Base-by-base conservation (phyloP, 2,329 filamentous ascomycete species). In the Remersonia thermophila region DNA sequence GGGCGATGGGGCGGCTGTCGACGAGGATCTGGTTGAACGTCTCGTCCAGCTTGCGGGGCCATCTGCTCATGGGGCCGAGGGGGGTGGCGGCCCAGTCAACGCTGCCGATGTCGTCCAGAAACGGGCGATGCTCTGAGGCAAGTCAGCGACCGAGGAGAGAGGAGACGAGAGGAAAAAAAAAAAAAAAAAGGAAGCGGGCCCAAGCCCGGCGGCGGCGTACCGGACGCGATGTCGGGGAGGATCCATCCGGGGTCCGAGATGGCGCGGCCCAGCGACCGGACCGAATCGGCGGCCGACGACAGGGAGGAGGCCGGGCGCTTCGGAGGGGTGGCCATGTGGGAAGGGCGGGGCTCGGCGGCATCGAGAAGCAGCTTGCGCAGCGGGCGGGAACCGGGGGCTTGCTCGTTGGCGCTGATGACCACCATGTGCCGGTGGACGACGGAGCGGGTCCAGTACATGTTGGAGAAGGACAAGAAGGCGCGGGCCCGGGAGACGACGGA, bases 1-100 rank as follows among this genome's bases (percentile, higher is more conserved):
- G 66, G 8, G 70, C 69, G 14, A 68, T 66, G 3, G 69, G 67
- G 8, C 56, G 52, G 17, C 56, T 58, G 47, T 65, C 61, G 17
- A 56, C 55, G 20, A 65, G 50, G 26, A 61, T 54, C 35, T 63
- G 54, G 39, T 59, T 56, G 38, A 60, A 53, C 2, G 53, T 54
- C 31, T 65, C 60, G 25, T 63, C 60, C 14, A 71, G 59, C 12
- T 58, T 55, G 2, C 51, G 27, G 10, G 60, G 54, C 66, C 67
- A 71, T 31, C 38, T 44, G 1, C 51, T 37, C 46, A 66, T 58
- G 2, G 59, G 57, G 0, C 66, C 66, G 2, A 69, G 53, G 8
- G 62, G 59, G 0, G 65, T 68, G 5, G 46, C 46, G 1, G 51
- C 52, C 66, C 66, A 71, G 47, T 68, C 55, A 5, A 65, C 49